Evolutionary conservation across 108 stramenopile genomes (phyloP), one percentile per base, ranked within the genome.

Genomic region (Cyclostephanos invisitatus): DNA sequence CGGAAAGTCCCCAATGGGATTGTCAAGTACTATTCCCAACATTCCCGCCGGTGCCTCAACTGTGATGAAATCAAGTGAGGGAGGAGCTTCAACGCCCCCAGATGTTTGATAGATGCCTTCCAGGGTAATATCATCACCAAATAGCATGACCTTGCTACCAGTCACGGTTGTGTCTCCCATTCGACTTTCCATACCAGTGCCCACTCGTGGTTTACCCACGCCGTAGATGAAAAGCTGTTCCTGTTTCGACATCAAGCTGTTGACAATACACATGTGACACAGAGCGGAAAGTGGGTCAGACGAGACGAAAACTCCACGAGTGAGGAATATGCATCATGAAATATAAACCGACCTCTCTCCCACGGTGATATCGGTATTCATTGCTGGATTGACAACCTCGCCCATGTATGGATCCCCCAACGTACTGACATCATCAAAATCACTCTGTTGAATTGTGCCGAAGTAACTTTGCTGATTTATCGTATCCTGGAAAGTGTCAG

Each of bases 1-100:
- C 0, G 94, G 94, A 10, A 86, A 70, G 22, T 83, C 86, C 9
- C 86, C 87, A 37, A 81, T 80, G 6, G 90, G 90, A 35, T 92
- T 93, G 53, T 95, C 94, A 66, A 95, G 87, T 3, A 95, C 94
- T 77, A 95, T 88, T 0, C 94, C 94, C 51, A 95, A 73, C 61
- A 90, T 91, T 27, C 94, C 94, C 47, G 64, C 32, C 10, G 83
- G 83, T 44, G 78, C 78, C 24, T 76, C 64, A 27, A 83, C 74
- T 7, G 64, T 67, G 5, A 83, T 3, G 20, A 69, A 32, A 64
- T 83, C 62, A 24, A 61, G 61, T 1, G 56, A 57, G 35, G 62
- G 55, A 12, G 47, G 27, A 61, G 64, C 68, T 20, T 70, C 65
- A 21, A 65, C 62, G 28, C 70, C 70, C 22, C 51, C 50, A 18